phyloP scores from a whole-genome alignment of 75 land plant species.

The Cunninghamia lanceolata region DNA sequence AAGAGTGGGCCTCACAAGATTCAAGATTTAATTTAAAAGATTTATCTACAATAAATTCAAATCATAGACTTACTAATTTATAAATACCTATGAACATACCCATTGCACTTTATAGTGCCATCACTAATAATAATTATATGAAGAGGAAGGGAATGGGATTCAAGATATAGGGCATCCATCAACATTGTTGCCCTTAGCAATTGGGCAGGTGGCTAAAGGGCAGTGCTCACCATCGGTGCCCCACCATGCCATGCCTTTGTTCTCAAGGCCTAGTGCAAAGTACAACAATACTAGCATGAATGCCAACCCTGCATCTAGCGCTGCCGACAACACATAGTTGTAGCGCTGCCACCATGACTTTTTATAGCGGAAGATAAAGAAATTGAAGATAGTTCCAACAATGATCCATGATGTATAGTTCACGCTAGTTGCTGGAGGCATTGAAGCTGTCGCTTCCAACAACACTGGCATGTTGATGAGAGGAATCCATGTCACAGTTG shows the following conservation, averaged over 20 bases:
- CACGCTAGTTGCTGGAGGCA: constrained; percentile 77
- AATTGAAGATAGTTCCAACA: too few relatives aligned
- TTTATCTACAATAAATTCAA: too few relatives aligned
- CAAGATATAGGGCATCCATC: constrained; percentile 61
- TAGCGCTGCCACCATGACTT: too few relatives aligned
- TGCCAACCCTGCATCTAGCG: constrained; percentile 74
- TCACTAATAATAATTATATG: too few relatives aligned
- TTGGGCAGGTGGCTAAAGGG: constrained; percentile 63
- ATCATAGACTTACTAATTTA: too few relatives aligned
- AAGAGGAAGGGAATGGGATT: background rate
- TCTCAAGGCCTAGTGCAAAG: constrained; percentile 43
- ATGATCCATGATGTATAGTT: constrained; percentile 61
- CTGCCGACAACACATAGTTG: constrained; percentile 62
- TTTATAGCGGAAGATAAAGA: too few relatives aligned
- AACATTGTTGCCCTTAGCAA: constrained; percentile 54
- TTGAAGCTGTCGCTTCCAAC: constrained; percentile 40
- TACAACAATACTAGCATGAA: constrained; percentile 75
- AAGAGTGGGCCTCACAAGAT: too few relatives aligned
- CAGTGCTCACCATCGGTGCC: constrained; percentile 62
- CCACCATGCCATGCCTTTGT: constrained; percentile 58
- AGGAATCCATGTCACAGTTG: constrained; percentile 33
- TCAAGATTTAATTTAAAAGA: too few relatives aligned
- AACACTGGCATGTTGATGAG: constrained; percentile 73
- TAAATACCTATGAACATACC: too few relatives aligned
- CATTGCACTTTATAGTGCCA: too few relatives aligned